Conservation (phyloP, 352 stramenopile species). For the Elongisporangium prolatum region DNA sequence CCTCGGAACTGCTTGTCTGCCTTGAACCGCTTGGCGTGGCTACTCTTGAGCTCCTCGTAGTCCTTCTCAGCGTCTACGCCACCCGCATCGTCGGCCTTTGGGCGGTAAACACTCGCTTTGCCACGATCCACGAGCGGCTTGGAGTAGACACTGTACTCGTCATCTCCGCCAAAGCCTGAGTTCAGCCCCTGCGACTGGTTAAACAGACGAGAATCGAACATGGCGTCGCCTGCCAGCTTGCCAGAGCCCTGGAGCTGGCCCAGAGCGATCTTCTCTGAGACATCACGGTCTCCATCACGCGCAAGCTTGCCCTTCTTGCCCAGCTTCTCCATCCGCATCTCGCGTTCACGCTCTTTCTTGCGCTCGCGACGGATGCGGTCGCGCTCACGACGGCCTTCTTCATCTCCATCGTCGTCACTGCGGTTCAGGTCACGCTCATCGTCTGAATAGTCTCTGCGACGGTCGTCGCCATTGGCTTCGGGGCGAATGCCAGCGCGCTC, state of each 20-base stretch:
- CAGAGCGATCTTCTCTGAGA: slow-evolving; percentile 99
- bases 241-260: slow-evolving; percentile 91
- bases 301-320: slow-evolving; percentile 88
- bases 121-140: slow-evolving; percentile 95
- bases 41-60: slow-evolving; percentile 89
- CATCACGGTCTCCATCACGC: slow-evolving; percentile 94
- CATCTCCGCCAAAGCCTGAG: slow-evolving; percentile 95
- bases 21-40: slow-evolving; percentile 80
- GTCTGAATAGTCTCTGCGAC: slow-evolving; percentile 9
- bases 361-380: slow-evolving; percentile 87
- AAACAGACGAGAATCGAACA: slow-evolving; percentile 98
- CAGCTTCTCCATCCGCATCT: slow-evolving; percentile 94
- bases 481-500: slow-evolving; percentile 80
- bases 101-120: slow-evolving; percentile 87
- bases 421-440: slow-evolving; percentile 12
- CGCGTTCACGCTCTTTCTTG: slow-evolving; percentile 92
- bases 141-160: slow-evolving; percentile 98
- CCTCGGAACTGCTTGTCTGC: slow-evolving; percentile 88
- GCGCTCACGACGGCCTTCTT: slow-evolving; percentile 42
- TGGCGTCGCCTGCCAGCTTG: slow-evolving; percentile 75
- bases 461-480: slow-evolving; percentile 24
- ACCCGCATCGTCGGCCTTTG: slow-evolving; percentile 85
- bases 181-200: slow-evolving; percentile 96
- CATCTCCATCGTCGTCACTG: slow-evolving; percentile 40
- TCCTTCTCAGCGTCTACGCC: slow-evolving; percentile 83